Evolutionary conservation across 805 yeast genomes (phyloP).

Genomic region (Candida bentonensis): DNA sequence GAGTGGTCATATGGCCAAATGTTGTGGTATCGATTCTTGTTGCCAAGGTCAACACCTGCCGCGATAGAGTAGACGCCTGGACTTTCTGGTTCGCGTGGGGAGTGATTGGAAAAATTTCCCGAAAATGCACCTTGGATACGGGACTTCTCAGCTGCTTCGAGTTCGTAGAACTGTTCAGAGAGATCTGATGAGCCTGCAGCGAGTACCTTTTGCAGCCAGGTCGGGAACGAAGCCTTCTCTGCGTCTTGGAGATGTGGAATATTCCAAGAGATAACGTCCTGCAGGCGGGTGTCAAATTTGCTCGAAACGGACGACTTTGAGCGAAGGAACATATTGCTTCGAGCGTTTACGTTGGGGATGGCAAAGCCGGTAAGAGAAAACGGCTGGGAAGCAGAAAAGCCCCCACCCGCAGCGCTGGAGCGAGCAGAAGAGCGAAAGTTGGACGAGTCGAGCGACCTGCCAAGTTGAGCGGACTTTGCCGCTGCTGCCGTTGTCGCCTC

Average conservation of each 20-base stretch:
- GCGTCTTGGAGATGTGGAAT: neutral
- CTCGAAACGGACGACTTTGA: neutral
- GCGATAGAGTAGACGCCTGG: slow-evolving; percentile 34
- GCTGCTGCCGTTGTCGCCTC: neutral
- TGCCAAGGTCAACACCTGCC: slow-evolving; percentile 69
- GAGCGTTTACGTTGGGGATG: neutral
- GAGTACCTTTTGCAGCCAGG: slow-evolving; percentile 35
- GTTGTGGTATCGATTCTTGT: slow-evolving; percentile 77
- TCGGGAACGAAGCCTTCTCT: slow-evolving; percentile 27
- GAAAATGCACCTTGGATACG: slow-evolving; percentile 39
- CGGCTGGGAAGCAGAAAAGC: neutral
- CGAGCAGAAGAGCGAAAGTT: slow-evolving; percentile 3
- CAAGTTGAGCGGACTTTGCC: neutral
- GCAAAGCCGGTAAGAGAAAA: neutral
- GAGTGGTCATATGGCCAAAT: slow-evolving; percentile 80
- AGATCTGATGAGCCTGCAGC: slow-evolving; percentile 13
- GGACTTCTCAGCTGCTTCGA: slow-evolving; percentile 58
- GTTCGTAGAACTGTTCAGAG: slow-evolving; percentile 42
- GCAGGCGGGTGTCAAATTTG: neutral
- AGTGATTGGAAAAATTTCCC: slow-evolving; percentile 1
- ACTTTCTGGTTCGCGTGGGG: neutral
- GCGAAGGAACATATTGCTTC: neutral
- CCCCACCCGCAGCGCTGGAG: neutral
- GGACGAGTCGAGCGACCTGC: slow-evolving; percentile 1
- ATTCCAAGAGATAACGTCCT: neutral